phyloP scores from a whole-genome alignment of 768 basidiomycete species.

The Strobilomyces dryophilus region DNA sequence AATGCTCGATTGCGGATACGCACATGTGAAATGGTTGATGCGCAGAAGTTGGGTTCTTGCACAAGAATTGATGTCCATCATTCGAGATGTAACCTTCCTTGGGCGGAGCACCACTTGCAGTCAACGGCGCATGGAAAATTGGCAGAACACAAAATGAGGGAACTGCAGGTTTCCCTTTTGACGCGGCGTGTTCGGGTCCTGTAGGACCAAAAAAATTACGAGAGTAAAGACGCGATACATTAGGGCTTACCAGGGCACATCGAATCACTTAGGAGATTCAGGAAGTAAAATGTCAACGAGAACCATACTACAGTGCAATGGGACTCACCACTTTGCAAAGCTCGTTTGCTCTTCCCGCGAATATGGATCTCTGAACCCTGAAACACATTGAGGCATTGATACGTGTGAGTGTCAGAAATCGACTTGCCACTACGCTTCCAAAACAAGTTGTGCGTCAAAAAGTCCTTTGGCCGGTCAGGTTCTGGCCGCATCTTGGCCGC shows the following conservation, averaged over 20 bases:
- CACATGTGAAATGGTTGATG: conserved; percentile 59
- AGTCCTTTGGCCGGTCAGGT: conserved; percentile 48
- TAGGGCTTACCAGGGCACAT: conserved; percentile 45
- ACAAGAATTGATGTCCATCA: conserved; percentile 54
- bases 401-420: neutral
- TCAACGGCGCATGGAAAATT: conserved; percentile 44
- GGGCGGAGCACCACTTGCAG: conserved; percentile 14
- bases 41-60: conserved; percentile 45
- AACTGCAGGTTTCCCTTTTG: conserved; percentile 25
- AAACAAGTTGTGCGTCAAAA: conserved; percentile 48
- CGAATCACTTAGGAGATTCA: conserved; percentile 38
- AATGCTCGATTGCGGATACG: conserved; percentile 17
- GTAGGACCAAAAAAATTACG: neutral
- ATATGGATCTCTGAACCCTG: conserved; percentile 64
- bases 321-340: conserved; percentile 49
- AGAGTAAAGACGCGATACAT: neutral
- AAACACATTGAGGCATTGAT: neutral
- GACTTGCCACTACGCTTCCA: conserved; percentile 53
- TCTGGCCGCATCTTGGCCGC: conserved; percentile 37
- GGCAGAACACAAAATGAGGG: conserved; percentile 55
- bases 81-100: conserved; percentile 45
- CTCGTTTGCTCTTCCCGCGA: conserved; percentile 49
- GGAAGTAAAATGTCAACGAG: neutral
- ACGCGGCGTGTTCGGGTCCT: conserved; percentile 50
- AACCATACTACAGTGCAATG: neutral